Evolutionary conservation across 2,329 filamentous ascomycete species (phyloP).

Genomic region (Myriosclerotinia scirpicola): DNA sequence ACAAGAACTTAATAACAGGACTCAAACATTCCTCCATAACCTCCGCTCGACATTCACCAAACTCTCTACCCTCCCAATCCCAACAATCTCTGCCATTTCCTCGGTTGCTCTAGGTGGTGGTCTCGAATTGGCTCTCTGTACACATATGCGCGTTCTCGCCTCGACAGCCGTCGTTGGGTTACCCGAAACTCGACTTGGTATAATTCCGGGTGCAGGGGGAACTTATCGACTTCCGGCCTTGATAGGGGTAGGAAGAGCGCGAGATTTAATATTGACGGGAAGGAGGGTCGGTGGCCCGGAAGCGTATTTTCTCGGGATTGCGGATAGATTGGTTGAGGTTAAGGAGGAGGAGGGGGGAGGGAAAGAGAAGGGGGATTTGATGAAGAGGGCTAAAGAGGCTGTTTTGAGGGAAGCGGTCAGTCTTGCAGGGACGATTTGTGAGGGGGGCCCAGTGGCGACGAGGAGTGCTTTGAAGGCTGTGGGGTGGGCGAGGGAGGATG

Average conservation of each 20-base stretch:
- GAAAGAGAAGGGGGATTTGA: slow-evolving; percentile 46
- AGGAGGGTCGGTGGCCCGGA: slow-evolving; percentile 80
- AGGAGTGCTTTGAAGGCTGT: slow-evolving; percentile 79
- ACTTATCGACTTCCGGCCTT: slow-evolving; percentile 83
- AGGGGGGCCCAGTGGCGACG: slow-evolving; percentile 83
- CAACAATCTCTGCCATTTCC: slow-evolving; percentile 84
- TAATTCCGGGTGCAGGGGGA: slow-evolving; percentile 91
- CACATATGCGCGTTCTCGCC: slow-evolving; percentile 83
- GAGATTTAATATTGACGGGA: slow-evolving; percentile 87
- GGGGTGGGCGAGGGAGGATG: slow-evolving; percentile 66
- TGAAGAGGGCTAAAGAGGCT: slow-evolving; percentile 60
- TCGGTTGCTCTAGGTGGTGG: slow-evolving; percentile 89
- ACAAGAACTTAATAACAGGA: slow-evolving; percentile 52
- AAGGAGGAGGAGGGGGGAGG: slow-evolving; percentile 49
- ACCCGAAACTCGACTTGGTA: slow-evolving; percentile 88
- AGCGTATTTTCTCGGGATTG: slow-evolving; percentile 88
- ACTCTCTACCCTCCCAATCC: slow-evolving; percentile 76
- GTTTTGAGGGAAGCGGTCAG: slow-evolving; percentile 75
- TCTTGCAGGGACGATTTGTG: slow-evolving; percentile 81
- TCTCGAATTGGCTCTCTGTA: slow-evolving; percentile 86
- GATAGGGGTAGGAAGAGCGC: slow-evolving; percentile 77
- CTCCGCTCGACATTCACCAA: slow-evolving; percentile 74
- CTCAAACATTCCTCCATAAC: slow-evolving; percentile 70
- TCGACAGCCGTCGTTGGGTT: slow-evolving; percentile 77
- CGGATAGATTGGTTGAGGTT: slow-evolving; percentile 82